Evolutionary conservation across 345 rosid species (phyloP).

Genomic region (Orychophragmus violaceus): DNA sequence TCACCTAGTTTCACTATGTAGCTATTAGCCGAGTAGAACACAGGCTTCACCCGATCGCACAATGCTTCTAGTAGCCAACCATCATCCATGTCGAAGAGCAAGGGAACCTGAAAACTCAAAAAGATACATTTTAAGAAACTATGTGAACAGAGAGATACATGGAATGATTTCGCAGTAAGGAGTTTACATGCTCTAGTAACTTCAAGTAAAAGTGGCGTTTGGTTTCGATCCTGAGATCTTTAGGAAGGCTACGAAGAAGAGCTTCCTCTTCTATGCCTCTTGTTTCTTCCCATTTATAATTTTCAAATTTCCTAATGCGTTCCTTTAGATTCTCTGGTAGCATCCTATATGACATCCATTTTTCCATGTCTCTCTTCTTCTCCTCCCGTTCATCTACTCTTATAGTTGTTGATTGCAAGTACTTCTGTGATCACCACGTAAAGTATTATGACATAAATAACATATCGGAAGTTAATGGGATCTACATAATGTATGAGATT

Average conservation of each 20-base stretch:
- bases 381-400: conserved; percentile 29
- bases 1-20: conserved; percentile 29
- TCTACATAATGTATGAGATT: too few relatives aligned
- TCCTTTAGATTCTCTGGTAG: conserved; percentile 5
- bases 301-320: conserved; percentile 16
- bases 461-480: too few relatives aligned
- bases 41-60: conserved; percentile 22
- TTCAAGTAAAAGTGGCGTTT: conserved; percentile 5
- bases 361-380: conserved; percentile 22
- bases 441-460: too few relatives aligned
- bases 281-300: conserved; percentile 20
- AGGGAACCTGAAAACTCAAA: conserved; percentile 30
- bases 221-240: conserved; percentile 6
- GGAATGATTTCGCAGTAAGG: too few relatives aligned
- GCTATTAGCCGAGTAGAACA: conserved; percentile 9
- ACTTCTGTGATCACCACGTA: conserved; percentile 14
- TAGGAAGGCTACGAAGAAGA: conserved; percentile 7
- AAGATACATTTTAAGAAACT: not conserved
- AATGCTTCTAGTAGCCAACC: conserved; percentile 22
- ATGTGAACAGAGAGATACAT: too few relatives aligned
- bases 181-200: not conserved
- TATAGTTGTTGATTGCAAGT: conserved; percentile 10
- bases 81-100: conserved; percentile 29
- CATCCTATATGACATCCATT: conserved; percentile 24
- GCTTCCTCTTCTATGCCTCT: conserved; percentile 22